Evolutionary conservation across 2,329 filamentous ascomycete species (phyloP).

Genomic region (Sordariomycetes sp.): DNA sequence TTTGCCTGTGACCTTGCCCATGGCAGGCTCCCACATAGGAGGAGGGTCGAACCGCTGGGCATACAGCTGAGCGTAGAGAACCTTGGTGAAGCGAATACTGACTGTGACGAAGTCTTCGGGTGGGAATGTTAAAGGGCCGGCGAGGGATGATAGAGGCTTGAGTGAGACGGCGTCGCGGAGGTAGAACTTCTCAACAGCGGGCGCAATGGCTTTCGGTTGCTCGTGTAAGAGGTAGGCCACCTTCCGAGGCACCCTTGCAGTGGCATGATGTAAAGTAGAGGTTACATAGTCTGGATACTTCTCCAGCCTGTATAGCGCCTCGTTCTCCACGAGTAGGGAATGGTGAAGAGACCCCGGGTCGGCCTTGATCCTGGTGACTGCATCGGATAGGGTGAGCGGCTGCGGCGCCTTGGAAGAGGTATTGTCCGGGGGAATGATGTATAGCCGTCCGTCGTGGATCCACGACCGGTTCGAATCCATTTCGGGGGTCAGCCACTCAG

Average conservation of each 20-base stretch:
- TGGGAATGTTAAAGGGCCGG: slow-evolving; percentile 50
- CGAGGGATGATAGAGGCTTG: slow-evolving; percentile 51
- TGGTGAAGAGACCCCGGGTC: slow-evolving; percentile 52
- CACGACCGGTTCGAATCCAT: slow-evolving; percentile 81
- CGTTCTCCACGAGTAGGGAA: slow-evolving; percentile 66
- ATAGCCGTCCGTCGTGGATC: slow-evolving; percentile 69
- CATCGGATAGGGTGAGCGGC: slow-evolving; percentile 51
- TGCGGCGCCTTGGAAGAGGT: slow-evolving; percentile 14
- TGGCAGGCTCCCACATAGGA: slow-evolving; percentile 30
- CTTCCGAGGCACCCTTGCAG: slow-evolving; percentile 67
- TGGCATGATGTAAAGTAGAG: slow-evolving; percentile 64
- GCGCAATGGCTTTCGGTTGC: slow-evolving; percentile 65
- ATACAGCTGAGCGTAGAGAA: slow-evolving; percentile 82
- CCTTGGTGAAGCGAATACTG: slow-evolving; percentile 74
- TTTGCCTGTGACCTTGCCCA: slow-evolving; percentile 9
- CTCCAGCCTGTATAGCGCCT: slow-evolving; percentile 80
- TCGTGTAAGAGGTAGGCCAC: slow-evolving; percentile 70
- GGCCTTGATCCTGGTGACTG: slow-evolving; percentile 47
- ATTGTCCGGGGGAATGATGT: slow-evolving; percentile 54
- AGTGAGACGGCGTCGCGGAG: slow-evolving; percentile 72
- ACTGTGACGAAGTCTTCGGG: slow-evolving; percentile 71
- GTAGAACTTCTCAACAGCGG: slow-evolving; percentile 87
- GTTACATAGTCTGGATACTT: slow-evolving; percentile 72
- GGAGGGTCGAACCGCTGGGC: slow-evolving; percentile 72
- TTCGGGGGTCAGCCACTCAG: slow-evolving; percentile 85